These are phyloP conservation scores for Bryoglossum gracile DNA, from an alignment of 495 filamentous ascomycete species.

Conservation along the genomic window DNA sequence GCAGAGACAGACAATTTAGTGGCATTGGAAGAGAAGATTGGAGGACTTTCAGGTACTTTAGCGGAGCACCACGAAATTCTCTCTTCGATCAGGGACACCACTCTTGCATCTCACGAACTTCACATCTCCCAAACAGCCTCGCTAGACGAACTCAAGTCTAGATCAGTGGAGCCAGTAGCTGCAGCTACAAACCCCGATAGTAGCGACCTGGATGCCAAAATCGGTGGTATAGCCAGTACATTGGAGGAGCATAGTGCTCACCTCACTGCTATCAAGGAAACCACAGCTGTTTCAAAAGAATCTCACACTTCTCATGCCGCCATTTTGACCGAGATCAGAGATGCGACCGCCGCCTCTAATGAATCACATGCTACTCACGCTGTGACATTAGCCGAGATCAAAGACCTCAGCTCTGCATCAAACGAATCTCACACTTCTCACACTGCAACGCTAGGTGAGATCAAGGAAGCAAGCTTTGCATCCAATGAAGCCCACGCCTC, in stretches of 20 bases:
- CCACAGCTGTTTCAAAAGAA: conserved; percentile 2
- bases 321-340: conserved; percentile 7
- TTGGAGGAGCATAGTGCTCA: conserved; percentile 4
- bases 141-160: conserved; percentile 9
- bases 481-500: conserved; percentile 12
- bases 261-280: conserved; percentile 8
- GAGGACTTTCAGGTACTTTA: background rate
- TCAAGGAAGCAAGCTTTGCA: conserved; percentile 8
- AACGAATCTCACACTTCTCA: conserved; percentile 19
- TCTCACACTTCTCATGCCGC: conserved; percentile 7
- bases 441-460: conserved; percentile 4
- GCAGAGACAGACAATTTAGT: background rate
- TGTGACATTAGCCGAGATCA: conserved; percentile 5
- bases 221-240: conserved; percentile 2
- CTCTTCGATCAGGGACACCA: conserved; percentile 2
- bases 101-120: conserved; percentile 1
- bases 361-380: conserved; percentile 14
- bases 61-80: background rate
- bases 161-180: conserved; percentile 2
- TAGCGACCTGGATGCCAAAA: conserved; percentile 5
- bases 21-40: conserved; percentile 6
- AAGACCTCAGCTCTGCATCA: conserved; percentile 6
- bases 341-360: conserved; percentile 5
- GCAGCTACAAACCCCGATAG: background rate
- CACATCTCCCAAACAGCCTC: conserved; percentile 3